Conservation (phyloP, 2,329 filamentous ascomycete genomes). For the Lachnellula willkommii region DNA sequence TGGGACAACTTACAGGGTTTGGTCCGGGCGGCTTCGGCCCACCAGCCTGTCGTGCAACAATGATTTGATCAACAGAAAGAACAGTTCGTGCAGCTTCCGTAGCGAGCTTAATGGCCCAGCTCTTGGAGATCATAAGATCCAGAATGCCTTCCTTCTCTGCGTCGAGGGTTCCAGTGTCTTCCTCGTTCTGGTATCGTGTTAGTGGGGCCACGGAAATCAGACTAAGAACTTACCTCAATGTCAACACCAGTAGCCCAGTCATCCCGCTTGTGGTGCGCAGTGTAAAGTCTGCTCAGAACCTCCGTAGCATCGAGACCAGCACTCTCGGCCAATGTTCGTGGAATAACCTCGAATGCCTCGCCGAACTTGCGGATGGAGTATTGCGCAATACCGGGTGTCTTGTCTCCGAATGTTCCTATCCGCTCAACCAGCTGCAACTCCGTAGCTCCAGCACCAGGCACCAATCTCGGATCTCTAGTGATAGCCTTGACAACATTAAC, state of each 20-base stretch:
- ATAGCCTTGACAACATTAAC: slow-evolving; percentile 99
- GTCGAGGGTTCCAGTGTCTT: slow-evolving; percentile 76
- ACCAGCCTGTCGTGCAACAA: slow-evolving; percentile 93
- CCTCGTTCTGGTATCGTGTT: slow-evolving; percentile 53
- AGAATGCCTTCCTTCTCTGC: slow-evolving; percentile 84
- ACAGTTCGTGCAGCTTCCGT: slow-evolving; percentile 93
- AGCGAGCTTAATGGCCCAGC: slow-evolving; percentile 94
- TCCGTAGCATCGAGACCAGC: slow-evolving; percentile 97
- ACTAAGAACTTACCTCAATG: slow-evolving; percentile 58
- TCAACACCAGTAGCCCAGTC: slow-evolving; percentile 91
- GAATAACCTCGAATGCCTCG: slow-evolving; percentile 96
- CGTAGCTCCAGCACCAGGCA: slow-evolving; percentile 89
- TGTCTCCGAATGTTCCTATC: slow-evolving; percentile 84
- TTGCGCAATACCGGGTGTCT: slow-evolving; percentile 86
- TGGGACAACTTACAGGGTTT: slow-evolving; percentile 53
- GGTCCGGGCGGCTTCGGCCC: slow-evolving; percentile 95
- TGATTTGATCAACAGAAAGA: slow-evolving; percentile 96
- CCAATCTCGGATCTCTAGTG: slow-evolving; percentile 83
- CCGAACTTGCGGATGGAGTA: slow-evolving; percentile 97
- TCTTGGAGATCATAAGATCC: slow-evolving; percentile 86
- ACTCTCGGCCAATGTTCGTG: slow-evolving; percentile 88
- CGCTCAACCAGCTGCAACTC: slow-evolving; percentile 92
- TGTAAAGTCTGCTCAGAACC: slow-evolving; percentile 85
- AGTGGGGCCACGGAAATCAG: slow-evolving; percentile 3
- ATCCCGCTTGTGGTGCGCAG: slow-evolving; percentile 83